These are phyloP conservation scores for Corylus americana DNA, from an alignment of 306 rosid genomes.

Conservation along the genomic window DNA sequence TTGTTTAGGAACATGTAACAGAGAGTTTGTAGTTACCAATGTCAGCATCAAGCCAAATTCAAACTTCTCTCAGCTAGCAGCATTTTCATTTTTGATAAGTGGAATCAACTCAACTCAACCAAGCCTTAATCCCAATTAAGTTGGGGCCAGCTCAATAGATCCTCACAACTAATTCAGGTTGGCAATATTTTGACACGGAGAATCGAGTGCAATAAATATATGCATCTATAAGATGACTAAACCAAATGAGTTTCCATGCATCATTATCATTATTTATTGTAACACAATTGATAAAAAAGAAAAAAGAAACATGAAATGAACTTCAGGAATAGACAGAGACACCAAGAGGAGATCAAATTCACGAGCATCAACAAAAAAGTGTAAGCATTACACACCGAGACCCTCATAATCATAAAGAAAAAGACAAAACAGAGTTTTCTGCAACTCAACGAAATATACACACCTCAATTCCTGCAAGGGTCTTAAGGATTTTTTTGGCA, in stretches of 20 bases:
- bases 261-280: not conserved
- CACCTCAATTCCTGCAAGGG: slow-evolving; percentile 84
- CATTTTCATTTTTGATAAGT: not conserved
- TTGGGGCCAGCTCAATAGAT: not conserved
- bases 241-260: not conserved
- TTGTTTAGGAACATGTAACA: not conserved
- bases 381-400: not conserved
- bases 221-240: not conserved
- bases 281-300: not conserved
- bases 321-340: slow-evolving; percentile 6
- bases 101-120: not conserved
- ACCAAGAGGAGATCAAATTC: not conserved
- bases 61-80: not conserved
- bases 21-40: not conserved
- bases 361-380: not conserved
- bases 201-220: not conserved
- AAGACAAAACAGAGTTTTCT: slow-evolving; percentile 6
- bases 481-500: slow-evolving; percentile 84
- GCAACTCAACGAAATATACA: slow-evolving; percentile 27
- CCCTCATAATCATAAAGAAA: not conserved
- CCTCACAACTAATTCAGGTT: not conserved
- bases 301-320: not conserved
- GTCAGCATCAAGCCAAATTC: not conserved
- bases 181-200: not conserved
- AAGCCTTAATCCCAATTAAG: not conserved